phyloP scores from a whole-genome alignment of 352 stramenopile genomes.

The Phytophthora pini region DNA sequence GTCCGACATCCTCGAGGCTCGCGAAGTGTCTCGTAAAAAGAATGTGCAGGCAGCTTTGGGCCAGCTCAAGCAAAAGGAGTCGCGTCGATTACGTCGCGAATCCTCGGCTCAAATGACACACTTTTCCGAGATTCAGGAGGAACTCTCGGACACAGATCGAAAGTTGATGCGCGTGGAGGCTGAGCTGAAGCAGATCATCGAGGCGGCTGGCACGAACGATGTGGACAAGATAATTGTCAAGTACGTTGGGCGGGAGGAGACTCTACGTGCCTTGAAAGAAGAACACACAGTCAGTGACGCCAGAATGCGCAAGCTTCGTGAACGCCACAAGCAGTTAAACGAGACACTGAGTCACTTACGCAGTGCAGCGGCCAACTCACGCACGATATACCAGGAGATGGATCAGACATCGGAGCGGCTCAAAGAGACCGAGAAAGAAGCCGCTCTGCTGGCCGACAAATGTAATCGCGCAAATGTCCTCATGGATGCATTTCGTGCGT shows the following conservation, averaged over 20 bases:
- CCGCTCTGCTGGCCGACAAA: conserved; percentile 63
- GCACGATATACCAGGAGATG: conserved; percentile 88
- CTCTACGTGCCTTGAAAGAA: conserved; percentile 74
- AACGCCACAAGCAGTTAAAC: conserved; percentile 82
- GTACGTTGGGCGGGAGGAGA: conserved; percentile 74
- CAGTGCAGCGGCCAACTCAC: conserved; percentile 77
- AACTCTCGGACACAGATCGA: conserved; percentile 73
- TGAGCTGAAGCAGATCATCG: conserved; percentile 79
- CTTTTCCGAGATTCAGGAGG: conserved; percentile 83
- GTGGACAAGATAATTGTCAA: conserved; percentile 87
- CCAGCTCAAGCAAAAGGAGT: conserved; percentile 77
- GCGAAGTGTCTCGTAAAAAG: conserved; percentile 77
- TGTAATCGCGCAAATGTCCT: conserved; percentile 82
- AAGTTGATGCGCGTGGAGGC: conserved; percentile 72
- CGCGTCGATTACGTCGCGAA: conserved; percentile 72
- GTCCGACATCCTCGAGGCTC: conserved; percentile 78
- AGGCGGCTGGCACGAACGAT: conserved; percentile 79
- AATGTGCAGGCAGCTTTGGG: conserved; percentile 74
- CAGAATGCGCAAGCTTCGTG: conserved; percentile 76
- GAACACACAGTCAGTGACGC: conserved; percentile 77
- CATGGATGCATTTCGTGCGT: conserved; percentile 84
- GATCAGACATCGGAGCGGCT: conserved; percentile 80
- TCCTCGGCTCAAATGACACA: conserved; percentile 78
- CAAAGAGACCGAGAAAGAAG: conserved; percentile 88
- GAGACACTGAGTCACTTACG: conserved; percentile 67